Evolutionary conservation across 108 stramenopile species (phyloP).

Genomic region (Cyclotella cryptica): DNA sequence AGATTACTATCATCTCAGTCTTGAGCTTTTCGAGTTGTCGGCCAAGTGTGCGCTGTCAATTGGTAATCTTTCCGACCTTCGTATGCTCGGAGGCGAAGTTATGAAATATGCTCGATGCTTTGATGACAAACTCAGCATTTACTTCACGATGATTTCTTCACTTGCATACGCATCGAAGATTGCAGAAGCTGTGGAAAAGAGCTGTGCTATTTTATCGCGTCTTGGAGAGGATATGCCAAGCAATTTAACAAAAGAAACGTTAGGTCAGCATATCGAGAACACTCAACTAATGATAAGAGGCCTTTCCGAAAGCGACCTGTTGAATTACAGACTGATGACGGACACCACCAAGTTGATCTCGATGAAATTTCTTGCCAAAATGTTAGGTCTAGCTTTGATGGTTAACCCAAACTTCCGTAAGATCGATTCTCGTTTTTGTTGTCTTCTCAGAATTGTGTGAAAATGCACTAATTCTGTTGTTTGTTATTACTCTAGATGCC

Average conservation of each 20-base stretch:
- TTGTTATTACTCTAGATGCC: no score
- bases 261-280: neutral
- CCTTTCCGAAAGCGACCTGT: constrained; percentile 4
- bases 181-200: constrained; percentile 4
- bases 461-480: no score
- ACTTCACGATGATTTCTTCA: neutral
- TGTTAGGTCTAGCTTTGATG: neutral
- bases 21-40: constrained; percentile 21
- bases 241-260: neutral
- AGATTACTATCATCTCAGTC: no score
- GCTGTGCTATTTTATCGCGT: neutral
- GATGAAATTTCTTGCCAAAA: constrained; percentile 7
- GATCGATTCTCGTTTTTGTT: neutral
- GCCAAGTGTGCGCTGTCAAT: constrained; percentile 12
- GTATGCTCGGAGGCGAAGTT: constrained; percentile 12
- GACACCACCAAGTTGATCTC: constrained; percentile 11
- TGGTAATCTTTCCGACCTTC: neutral
- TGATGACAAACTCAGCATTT: constrained; percentile 11
- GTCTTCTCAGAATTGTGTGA: neutral
- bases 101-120: constrained; percentile 5
- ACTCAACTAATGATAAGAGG: constrained; percentile 7
- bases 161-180: neutral
- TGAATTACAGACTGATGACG: constrained; percentile 16
- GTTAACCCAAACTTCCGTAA: neutral
- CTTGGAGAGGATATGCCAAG: constrained; percentile 21